These are phyloP conservation scores for Gynandropsis gynandra DNA, from an alignment of 345 rosid species.

Conservation along the genomic window DNA sequence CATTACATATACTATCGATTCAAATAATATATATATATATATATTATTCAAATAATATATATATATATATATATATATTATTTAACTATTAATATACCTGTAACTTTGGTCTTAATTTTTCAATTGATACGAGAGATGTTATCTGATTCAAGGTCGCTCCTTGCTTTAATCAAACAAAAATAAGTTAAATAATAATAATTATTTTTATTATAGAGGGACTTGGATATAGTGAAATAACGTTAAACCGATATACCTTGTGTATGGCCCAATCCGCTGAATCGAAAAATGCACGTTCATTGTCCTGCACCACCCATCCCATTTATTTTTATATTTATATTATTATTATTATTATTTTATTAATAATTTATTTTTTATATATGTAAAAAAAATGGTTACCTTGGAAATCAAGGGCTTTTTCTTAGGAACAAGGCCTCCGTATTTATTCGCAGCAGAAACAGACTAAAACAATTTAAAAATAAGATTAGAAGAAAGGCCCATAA, in stretches of 20 bases:
- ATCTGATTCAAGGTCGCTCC: slow-evolving; percentile 45
- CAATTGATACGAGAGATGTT: slow-evolving; percentile 44
- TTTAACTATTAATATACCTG: slow-evolving; percentile 32
- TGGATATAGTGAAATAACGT: background rate
- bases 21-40: background rate
- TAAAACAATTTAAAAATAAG: background rate
- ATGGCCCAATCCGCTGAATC: slow-evolving; percentile 96
- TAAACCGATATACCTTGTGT: slow-evolving; percentile 44
- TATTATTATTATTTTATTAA: background rate
- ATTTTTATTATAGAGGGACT: background rate
- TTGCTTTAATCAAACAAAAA: slow-evolving; percentile 37
- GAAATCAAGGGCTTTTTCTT: slow-evolving; percentile 83
- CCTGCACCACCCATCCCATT: slow-evolving; percentile 29
- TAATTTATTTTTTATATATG: background rate
- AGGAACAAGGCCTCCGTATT: slow-evolving; percentile 70
- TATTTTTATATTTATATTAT: background rate
- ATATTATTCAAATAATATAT: background rate
- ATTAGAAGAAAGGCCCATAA: no score
- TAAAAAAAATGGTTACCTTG: slow-evolving; percentile 29
- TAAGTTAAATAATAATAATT: background rate
- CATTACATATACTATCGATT: no score
- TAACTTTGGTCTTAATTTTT: slow-evolving; percentile 62
- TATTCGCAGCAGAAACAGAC: slow-evolving; percentile 35
- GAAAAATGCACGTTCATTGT: slow-evolving; percentile 71
- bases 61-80: background rate